These are phyloP conservation scores for Opeltia flavorubescens DNA, from an alignment of 495 filamentous ascomycete species.

Conservation along the genomic window DNA sequence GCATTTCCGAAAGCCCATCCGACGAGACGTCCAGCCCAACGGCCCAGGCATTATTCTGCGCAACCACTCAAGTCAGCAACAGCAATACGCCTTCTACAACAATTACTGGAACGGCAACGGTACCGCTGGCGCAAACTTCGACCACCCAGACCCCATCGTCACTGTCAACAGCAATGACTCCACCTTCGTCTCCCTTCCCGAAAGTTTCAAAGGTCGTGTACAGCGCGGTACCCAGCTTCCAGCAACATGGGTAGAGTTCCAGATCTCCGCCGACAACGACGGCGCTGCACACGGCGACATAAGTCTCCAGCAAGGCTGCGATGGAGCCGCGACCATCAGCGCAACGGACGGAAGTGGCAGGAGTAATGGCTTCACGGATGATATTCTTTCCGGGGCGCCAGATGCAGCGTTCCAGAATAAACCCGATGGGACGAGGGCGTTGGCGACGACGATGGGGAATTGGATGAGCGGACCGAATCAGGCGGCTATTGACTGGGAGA, in stretches of 20 bases:
- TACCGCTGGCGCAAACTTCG: constrained; percentile 28
- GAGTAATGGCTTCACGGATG: constrained; percentile 22
- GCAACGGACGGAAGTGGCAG: constrained; percentile 23
- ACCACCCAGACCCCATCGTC: constrained; percentile 23
- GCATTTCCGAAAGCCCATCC: background rate
- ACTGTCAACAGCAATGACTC: constrained; percentile 17
- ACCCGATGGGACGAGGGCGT: constrained; percentile 19
- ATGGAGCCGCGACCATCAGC: constrained; percentile 27
- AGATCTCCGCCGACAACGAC: constrained; percentile 25
- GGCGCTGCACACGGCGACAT: constrained; percentile 29
- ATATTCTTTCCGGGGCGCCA: constrained; percentile 23
- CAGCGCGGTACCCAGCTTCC: constrained; percentile 26
- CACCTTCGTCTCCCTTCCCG: constrained; percentile 19
- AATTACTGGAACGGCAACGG: constrained; percentile 30
- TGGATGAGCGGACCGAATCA: constrained; percentile 28
- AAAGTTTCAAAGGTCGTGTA: constrained; percentile 29
- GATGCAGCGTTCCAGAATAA: constrained; percentile 21
- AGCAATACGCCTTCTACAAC: constrained; percentile 25
- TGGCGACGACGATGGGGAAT: constrained; percentile 27
- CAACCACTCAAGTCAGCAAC: constrained; percentile 18
- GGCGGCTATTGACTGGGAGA: constrained; percentile 25
- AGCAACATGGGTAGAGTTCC: constrained; percentile 31
- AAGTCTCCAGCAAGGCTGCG: constrained; percentile 27
- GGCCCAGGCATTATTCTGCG: constrained; percentile 24
- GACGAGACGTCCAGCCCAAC: constrained; percentile 1